Conservation (phyloP, 768 basidiomycete species). For the Lactarius hengduanensis region DNA sequence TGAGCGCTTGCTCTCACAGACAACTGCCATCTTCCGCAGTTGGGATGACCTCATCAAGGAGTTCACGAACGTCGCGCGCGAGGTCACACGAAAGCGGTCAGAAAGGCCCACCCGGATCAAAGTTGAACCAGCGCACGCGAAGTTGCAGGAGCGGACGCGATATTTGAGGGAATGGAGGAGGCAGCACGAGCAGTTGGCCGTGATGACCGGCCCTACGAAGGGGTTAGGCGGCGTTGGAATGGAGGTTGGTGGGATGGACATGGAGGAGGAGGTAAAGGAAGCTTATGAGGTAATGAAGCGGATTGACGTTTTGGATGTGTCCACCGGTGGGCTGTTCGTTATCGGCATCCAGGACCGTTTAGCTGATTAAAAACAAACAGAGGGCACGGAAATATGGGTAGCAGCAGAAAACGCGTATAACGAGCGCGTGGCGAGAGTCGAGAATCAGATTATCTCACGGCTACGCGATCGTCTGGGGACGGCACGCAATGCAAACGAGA, state of each 20-base stretch:
- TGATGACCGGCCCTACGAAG: slow-evolving; percentile 95
- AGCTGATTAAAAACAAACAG: slow-evolving; percentile 40
- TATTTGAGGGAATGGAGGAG: slow-evolving; percentile 93
- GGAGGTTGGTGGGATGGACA: slow-evolving; percentile 88
- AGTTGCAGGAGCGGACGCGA: slow-evolving; percentile 81
- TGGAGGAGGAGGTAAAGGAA: slow-evolving; percentile 96
- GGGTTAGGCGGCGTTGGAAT: slow-evolving; percentile 72
- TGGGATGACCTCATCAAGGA: slow-evolving; percentile 69
- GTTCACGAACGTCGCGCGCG: slow-evolving; percentile 72
- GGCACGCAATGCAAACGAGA: slow-evolving; percentile 96
- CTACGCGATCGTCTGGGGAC: slow-evolving; percentile 90
- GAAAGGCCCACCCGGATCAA: slow-evolving; percentile 98
- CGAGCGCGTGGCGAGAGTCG: slow-evolving; percentile 93
- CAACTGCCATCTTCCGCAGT: slow-evolving; percentile 59
- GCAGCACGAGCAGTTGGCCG: slow-evolving; percentile 94
- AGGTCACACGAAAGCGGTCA: slow-evolving; percentile 82
- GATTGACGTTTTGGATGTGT: slow-evolving; percentile 94
- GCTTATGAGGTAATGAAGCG: slow-evolving; percentile 97
- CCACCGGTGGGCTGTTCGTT: slow-evolving; percentile 58
- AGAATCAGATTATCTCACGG: slow-evolving; percentile 97
- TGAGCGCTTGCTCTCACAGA: slow-evolving; percentile 75
- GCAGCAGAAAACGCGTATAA: slow-evolving; percentile 97
- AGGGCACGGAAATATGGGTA: slow-evolving; percentile 98
- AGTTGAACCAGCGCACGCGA: slow-evolving; percentile 85
- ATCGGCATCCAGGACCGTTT: background rate